Evolutionary conservation across 208 protist genomes (phyloP).

Genomic region (Leishmania guyanensis): DNA sequence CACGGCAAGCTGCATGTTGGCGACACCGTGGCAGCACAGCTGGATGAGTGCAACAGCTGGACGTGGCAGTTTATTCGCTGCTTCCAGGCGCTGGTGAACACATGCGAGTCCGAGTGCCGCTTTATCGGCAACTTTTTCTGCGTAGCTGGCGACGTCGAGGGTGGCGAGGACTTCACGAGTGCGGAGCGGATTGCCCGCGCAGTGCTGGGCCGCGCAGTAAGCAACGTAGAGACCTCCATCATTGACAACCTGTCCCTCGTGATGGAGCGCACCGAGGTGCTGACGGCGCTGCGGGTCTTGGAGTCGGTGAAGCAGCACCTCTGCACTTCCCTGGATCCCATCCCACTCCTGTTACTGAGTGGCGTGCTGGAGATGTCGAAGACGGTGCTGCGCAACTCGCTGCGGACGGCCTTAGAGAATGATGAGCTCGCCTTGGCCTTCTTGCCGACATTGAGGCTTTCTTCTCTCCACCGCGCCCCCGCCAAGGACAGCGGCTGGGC

Average conservation of each 20-base stretch:
- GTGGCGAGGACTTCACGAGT: slow-evolving; percentile 50
- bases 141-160: slow-evolving; percentile 42
- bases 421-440: slow-evolving; percentile 57
- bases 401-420: slow-evolving; percentile 60
- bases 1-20: slow-evolving; percentile 55
- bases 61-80: slow-evolving; percentile 59
- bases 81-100: slow-evolving; percentile 60
- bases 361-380: slow-evolving; percentile 78
- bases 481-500: slow-evolving; percentile 17
- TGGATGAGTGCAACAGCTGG: slow-evolving; percentile 69
- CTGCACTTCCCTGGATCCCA: slow-evolving; percentile 75
- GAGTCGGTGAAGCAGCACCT: slow-evolving; percentile 79
- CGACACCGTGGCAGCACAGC: slow-evolving; percentile 23
- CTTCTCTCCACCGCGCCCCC: slow-evolving; percentile 38
- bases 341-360: slow-evolving; percentile 83
- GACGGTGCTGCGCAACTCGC: slow-evolving; percentile 47
- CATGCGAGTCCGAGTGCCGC: slow-evolving; percentile 65
- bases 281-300: slow-evolving; percentile 69
- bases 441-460: slow-evolving; percentile 43
- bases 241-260: slow-evolving; percentile 53
- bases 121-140: slow-evolving; percentile 88
- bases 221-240: slow-evolving; percentile 40
- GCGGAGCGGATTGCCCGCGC: slow-evolving; percentile 58
- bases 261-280: slow-evolving; percentile 48
- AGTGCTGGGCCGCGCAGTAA: slow-evolving; percentile 53